Base-by-base conservation (phyloP, 768 basidiomycete species). In the Boletus barrowsii region DNA sequence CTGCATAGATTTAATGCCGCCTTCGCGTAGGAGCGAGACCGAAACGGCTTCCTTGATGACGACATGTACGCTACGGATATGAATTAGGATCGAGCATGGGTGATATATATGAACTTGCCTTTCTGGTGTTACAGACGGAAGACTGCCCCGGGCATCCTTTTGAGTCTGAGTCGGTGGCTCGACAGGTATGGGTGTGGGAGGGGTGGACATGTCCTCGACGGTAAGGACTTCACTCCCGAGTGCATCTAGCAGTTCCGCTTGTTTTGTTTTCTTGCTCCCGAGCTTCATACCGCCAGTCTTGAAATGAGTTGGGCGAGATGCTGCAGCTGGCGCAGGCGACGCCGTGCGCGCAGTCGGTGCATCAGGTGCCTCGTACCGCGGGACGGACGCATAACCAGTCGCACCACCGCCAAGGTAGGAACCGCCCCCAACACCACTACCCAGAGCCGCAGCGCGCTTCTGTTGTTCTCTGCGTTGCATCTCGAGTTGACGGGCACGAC, bases 401-500 rank as follows among this genome's bases (percentile, higher is more conserved):
- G 78, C 69, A 20, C 87, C 83, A 35, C 88, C 83, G 5, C 86
- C 84, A 14, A 87, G 78, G 67, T 86, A 86, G 60, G 79, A 79
- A 55, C 77, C 76, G 15, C 80, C 74, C 14, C 78, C 76, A 6
- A 75, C 78, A 22, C 57, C 48, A 40, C 68, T 57, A 10, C 78
- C 79, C 29, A 77, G 72, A 4, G 75, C 68, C 9, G 81, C 83
- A 5, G 86, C 75, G 20, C 93, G 87, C 55, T 84, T 79, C 61
- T 96, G 93, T 69, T 95, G 93, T 68, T 99, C 96, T 33, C 95
- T 80, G 40, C 96, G 85, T 67, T 98, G 97, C 86, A 97, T 90
- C 72, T 99, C 97, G 57, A 99, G 84, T 66, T 98, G 94, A 69
- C 97, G 97, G 1, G 97, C 95, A 30, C 96, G 88, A 39, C 97